These are phyloP conservation scores for Glaciozyma martinii DNA, from an alignment of 768 basidiomycete genomes.

Conservation along the genomic window DNA sequence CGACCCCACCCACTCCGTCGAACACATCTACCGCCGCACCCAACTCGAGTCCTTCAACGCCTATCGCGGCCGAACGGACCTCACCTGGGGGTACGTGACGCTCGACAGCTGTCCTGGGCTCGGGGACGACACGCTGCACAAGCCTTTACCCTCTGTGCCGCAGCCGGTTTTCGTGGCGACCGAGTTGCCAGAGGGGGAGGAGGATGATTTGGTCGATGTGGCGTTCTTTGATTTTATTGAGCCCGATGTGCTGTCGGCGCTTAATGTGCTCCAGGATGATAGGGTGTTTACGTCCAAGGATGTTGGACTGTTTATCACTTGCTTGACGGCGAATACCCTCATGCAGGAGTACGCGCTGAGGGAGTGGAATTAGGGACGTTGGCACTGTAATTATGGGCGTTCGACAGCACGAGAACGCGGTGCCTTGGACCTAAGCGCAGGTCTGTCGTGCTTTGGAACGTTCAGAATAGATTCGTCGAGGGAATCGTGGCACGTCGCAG, in stretches of 20 bases:
- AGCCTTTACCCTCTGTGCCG: constrained; percentile 51
- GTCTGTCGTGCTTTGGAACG: too few species aligned
- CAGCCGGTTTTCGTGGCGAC: constrained; percentile 53
- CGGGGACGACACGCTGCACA: constrained; percentile 65
- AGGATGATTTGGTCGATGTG: constrained; percentile 54
- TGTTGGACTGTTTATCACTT: constrained; percentile 49
- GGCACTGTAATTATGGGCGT: too few species aligned
- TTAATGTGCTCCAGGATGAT: constrained; percentile 50
- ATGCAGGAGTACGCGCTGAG: constrained; percentile 51
- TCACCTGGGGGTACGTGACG: constrained; percentile 69
- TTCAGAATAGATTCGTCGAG: too few species aligned
- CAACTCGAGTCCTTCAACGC: background rate
- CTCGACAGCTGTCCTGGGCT: constrained; percentile 52
- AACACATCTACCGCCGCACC: background rate
- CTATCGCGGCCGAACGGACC: constrained; percentile 36
- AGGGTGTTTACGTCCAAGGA: constrained; percentile 51
- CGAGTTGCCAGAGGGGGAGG: constrained; percentile 44
- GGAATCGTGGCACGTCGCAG: too few species aligned
- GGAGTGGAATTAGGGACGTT: background rate
- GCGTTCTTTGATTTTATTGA: constrained; percentile 68
- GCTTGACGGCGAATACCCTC: constrained; percentile 47
- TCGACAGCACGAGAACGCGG: too few species aligned
- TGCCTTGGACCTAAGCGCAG: too few species aligned
- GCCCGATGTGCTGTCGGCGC: constrained; percentile 41
- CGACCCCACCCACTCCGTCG: background rate